These are phyloP conservation scores for Cardamine occulta DNA, from an alignment of 345 rosid genomes.

Conservation along the genomic window DNA sequence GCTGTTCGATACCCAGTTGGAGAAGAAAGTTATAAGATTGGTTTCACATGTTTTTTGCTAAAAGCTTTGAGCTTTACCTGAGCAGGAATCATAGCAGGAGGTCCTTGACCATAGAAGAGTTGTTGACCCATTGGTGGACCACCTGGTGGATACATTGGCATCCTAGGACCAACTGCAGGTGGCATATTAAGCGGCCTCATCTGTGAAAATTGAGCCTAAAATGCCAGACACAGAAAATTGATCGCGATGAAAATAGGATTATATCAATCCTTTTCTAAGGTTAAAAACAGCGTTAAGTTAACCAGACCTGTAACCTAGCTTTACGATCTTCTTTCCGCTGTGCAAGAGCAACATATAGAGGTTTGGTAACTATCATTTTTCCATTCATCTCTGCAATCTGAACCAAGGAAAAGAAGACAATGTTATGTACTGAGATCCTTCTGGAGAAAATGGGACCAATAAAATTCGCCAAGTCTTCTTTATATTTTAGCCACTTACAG, in stretches of 20 bases:
- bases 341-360: constrained; percentile 92
- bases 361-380: constrained; percentile 84
- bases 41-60: constrained; percentile 8
- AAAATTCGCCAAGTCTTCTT: not conserved
- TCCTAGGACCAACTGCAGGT: constrained; percentile 76
- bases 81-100: constrained; percentile 85
- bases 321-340: constrained; percentile 93
- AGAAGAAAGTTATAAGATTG: constrained; percentile 28
- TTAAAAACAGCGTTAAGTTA: not conserved
- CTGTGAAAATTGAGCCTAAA: constrained; percentile 91
- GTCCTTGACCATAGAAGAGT: constrained; percentile 90
- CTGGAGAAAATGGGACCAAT: not conserved
- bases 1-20: constrained; percentile 47
- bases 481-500: constrained; percentile 60
- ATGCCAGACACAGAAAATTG: not conserved
- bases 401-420: constrained; percentile 4
- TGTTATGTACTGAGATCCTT: not conserved
- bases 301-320: constrained; percentile 86
- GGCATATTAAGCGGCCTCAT: constrained; percentile 81
- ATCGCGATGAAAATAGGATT: not conserved
- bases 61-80: constrained; percentile 56
- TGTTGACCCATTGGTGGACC: constrained; percentile 63
- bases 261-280: not conserved
- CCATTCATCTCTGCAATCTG: constrained; percentile 79
- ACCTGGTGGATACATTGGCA: constrained; percentile 89